phyloP scores from a whole-genome alignment of 192 early-diverging fungal genomes.

The Dissophora globulifera region DNA sequence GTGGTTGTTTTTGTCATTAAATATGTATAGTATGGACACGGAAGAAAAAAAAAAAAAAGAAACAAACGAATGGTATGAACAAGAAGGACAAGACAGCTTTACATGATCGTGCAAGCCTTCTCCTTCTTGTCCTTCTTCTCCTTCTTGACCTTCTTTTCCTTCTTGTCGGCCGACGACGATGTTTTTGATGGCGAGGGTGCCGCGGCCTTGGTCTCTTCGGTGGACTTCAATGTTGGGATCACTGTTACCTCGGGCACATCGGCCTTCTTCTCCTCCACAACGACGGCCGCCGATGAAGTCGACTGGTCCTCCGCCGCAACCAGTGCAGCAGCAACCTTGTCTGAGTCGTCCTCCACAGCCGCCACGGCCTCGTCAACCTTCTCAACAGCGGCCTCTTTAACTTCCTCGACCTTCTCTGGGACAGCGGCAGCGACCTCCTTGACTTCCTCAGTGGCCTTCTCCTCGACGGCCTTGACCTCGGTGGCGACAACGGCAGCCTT shows the following conservation, averaged over 20 bases:
- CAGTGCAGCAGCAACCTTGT: constrained; percentile 12
- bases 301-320: constrained; percentile 25
- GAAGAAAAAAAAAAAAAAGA: constrained; percentile 7
- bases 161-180: constrained; percentile 17
- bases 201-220: constrained; percentile 31
- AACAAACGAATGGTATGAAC: neutral
- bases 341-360: constrained; percentile 1
- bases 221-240: constrained; percentile 40
- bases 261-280: constrained; percentile 22
- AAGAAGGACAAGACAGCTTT: constrained; percentile 6
- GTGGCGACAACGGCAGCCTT: constrained; percentile 22
- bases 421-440: constrained; percentile 13
- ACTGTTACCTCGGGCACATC: constrained; percentile 35
- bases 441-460: constrained; percentile 16
- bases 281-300: constrained; percentile 5
- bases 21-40: constrained; percentile 4
- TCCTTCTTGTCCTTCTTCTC: constrained; percentile 45
- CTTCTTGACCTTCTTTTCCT: constrained; percentile 46
- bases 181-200: neutral
- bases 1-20: neutral
- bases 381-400: neutral
- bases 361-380: constrained; percentile 1
- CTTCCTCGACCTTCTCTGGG: constrained; percentile 18
- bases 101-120: constrained; percentile 51
- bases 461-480: constrained; percentile 1